Evolutionary conservation across 2,329 filamentous ascomycete genomes (phyloP).

Genomic region (Pseudopyricularia javanii): DNA sequence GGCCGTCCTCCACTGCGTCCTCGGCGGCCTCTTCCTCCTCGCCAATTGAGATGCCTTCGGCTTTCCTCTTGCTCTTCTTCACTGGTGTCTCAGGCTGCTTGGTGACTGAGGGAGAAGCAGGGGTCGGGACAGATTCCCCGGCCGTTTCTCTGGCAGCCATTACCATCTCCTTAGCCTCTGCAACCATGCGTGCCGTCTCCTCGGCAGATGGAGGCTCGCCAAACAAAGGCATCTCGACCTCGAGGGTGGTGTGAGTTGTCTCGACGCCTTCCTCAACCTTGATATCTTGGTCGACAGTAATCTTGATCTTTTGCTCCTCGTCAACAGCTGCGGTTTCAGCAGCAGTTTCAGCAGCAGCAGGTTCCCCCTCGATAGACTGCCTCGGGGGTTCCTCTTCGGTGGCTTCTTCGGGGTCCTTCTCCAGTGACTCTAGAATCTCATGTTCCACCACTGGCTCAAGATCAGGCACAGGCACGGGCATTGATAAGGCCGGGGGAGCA

Average conservation of each 20-base stretch:
- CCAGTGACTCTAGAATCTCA: constrained; percentile 6
- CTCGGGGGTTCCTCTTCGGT: constrained; percentile 18
- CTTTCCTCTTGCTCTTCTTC: constrained; percentile 53
- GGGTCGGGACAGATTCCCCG: constrained; percentile 19
- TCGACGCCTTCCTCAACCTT: constrained; percentile 46
- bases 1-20: constrained; percentile 20
- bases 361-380: constrained; percentile 32
- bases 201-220: constrained; percentile 61
- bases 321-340: not conserved
- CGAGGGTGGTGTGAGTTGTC: constrained; percentile 60
- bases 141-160: constrained; percentile 41
- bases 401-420: constrained; percentile 14
- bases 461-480: constrained; percentile 7
- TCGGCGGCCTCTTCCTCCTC: constrained; percentile 48
- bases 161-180: constrained; percentile 81
- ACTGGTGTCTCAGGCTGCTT: constrained; percentile 10
- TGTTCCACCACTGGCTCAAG: constrained; percentile 13
- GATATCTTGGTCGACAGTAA: constrained; percentile 56
- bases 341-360: not conserved
- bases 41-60: constrained; percentile 57
- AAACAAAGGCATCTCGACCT: constrained; percentile 60
- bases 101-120: constrained; percentile 3
- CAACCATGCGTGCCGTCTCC: constrained; percentile 73
- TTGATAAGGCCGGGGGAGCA: constrained; percentile 3
- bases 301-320: constrained; percentile 41